Percentiles rank a stretch among this genome's conserved stretches.
phyloP scores from a whole-genome alignment of 108 stramenopile genomes.

The Aurantiochytrium sp. region DNA sequence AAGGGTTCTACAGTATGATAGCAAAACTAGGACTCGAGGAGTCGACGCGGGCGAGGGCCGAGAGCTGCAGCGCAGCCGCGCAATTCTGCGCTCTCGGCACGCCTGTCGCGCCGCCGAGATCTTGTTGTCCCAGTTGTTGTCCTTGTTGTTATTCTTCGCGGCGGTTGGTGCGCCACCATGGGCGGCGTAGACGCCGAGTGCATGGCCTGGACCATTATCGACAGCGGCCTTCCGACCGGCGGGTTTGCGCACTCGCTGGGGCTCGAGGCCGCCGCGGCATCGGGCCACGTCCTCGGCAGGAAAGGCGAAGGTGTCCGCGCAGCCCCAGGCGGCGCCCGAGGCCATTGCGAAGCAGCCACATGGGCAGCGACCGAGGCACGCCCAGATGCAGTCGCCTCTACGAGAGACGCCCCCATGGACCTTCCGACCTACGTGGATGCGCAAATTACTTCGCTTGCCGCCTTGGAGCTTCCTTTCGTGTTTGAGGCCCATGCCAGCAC shows the following conservation, averaged over 20 bases:
- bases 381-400: neutral
- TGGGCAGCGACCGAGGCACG: neutral
- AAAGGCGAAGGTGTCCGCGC: neutral
- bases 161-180: too few relatives aligned
- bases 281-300: neutral
- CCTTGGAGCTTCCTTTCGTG: neutral
- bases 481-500: neutral
- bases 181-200: neutral
- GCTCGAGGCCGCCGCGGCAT: neutral
- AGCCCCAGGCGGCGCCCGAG: neutral
- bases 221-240: conserved; percentile 20
- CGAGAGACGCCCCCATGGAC: neutral
- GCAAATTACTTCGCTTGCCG: neutral
- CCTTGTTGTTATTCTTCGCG: too few relatives aligned
- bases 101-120: too few relatives aligned
- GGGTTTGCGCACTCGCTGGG: conserved; percentile 9
- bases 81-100: too few relatives aligned
- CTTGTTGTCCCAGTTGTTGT: too few relatives aligned
- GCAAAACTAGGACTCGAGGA: too few relatives aligned
- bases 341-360: neutral
- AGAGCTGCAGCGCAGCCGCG: too few relatives aligned
- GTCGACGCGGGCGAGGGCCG: too few relatives aligned
- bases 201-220: neutral
- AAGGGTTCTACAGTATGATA: too few relatives aligned
- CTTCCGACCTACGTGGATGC: neutral